Evolutionary conservation across 1,139 yeast genomes (phyloP).

Genomic region (Spencermartinsiella ligniputridi): DNA sequence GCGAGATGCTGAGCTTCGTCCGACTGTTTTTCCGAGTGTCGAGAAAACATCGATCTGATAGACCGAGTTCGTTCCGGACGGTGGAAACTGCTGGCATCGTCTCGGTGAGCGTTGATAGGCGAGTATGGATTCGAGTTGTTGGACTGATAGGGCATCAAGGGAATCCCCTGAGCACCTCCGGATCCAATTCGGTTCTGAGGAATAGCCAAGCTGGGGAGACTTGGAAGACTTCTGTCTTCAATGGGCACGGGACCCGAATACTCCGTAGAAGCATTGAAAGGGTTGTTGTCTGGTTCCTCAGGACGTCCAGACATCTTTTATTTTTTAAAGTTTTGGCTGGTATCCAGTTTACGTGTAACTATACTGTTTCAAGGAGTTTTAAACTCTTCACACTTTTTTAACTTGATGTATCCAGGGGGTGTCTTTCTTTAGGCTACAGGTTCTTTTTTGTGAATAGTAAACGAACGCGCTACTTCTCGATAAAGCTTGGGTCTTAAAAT

Average conservation of each 20-base stretch:
- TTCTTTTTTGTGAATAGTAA: no score
- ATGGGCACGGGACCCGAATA: not conserved
- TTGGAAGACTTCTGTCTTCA: not conserved
- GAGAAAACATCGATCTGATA: conserved; percentile 3
- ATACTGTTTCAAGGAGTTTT: no score
- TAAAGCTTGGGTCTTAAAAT: no score
- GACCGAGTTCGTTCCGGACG: not conserved
- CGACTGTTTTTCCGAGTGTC: not conserved
- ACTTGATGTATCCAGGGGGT: no score
- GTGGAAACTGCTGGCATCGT: not conserved
- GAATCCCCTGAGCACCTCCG: not conserved
- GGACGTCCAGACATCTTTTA: not conserved
- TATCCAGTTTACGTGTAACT: no score
- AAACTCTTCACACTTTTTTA: no score
- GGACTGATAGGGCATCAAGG: not conserved
- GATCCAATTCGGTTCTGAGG: not conserved
- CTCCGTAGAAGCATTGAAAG: not conserved
- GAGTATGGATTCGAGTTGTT: not conserved
- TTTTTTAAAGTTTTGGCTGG: no score
- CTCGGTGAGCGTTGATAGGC: not conserved
- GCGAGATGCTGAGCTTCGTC: not conserved
- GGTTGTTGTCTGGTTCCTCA: not conserved
- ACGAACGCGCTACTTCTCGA: no score
- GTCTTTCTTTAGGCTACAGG: no score
- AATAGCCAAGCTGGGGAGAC: not conserved